phyloP scores from a whole-genome alignment of 345 rosid genomes.

The Aquilaria sinensis region DNA sequence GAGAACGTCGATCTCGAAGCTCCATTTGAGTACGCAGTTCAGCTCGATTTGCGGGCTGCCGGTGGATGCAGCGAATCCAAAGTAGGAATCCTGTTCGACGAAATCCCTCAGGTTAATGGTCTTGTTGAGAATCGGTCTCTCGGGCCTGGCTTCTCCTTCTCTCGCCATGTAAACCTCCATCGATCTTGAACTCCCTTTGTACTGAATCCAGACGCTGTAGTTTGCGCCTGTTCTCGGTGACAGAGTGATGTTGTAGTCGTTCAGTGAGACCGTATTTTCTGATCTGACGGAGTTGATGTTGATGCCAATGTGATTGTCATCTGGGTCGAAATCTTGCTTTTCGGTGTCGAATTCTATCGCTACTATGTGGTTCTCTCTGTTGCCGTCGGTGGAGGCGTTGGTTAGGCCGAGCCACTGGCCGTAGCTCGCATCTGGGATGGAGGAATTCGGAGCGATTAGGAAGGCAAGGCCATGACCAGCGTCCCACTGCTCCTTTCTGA shows the following conservation, averaged over 20 bases:
- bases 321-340: conserved; percentile 39
- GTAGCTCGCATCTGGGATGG: conserved; percentile 18
- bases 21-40: conserved; percentile 38
- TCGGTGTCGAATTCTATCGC: conserved; percentile 51
- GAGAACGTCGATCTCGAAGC: conserved; percentile 17
- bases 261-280: conserved; percentile 12
- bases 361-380: conserved; percentile 16
- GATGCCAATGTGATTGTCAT: conserved; percentile 45
- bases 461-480: conserved; percentile 34
- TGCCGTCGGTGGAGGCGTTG: conserved; percentile 21
- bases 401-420: conserved; percentile 38
- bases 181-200: conserved; percentile 18
- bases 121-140: conserved; percentile 17
- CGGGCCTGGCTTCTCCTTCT: conserved; percentile 5
- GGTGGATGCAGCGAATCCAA: conserved; percentile 45
- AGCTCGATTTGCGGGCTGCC: conserved; percentile 28
- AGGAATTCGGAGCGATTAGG: conserved; percentile 25
- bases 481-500: not conserved
- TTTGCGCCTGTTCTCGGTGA: conserved; percentile 4
- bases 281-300: conserved; percentile 38
- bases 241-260: conserved; percentile 17
- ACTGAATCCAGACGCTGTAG: conserved; percentile 35
- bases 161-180: conserved; percentile 30
- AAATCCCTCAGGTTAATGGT: conserved; percentile 20
- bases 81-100: conserved; percentile 29